These are phyloP conservation scores for Gynandropsis gynandra DNA, from an alignment of 345 rosid species.

Conservation along the genomic window DNA sequence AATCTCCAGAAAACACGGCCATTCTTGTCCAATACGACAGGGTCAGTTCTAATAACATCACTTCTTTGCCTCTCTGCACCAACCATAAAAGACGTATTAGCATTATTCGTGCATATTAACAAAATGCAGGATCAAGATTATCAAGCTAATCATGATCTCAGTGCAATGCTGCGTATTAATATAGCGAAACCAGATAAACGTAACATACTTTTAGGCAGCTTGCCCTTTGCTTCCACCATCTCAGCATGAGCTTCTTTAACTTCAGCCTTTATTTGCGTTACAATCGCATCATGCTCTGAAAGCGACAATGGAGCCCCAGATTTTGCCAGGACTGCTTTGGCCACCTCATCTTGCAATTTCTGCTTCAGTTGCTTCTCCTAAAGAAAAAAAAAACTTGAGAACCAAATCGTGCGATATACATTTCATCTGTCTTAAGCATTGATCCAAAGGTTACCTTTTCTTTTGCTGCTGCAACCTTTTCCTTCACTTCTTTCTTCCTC, in stretches of 20 bases:
- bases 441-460: slow-evolving; percentile 39
- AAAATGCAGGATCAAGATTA: slow-evolving; percentile 9
- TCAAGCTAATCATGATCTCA: too few relatives aligned
- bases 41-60: slow-evolving; percentile 63
- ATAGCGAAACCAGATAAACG: background rate
- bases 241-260: slow-evolving; percentile 43
- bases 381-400: background rate
- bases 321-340: slow-evolving; percentile 42
- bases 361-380: slow-evolving; percentile 56
- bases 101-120: background rate
- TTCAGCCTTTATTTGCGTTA: slow-evolving; percentile 45
- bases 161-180: too few relatives aligned
- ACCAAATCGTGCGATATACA: background rate
- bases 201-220: slow-evolving; percentile 38
- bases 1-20: slow-evolving; percentile 65
- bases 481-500: slow-evolving; percentile 42
- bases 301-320: slow-evolving; percentile 39
- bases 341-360: slow-evolving; percentile 49
- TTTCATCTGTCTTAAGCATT: background rate
- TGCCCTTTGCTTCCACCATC: slow-evolving; percentile 31
- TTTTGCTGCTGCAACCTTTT: slow-evolving; percentile 44
- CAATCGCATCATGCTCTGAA: slow-evolving; percentile 40
- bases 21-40: slow-evolving; percentile 39
- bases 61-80: slow-evolving; percentile 38
- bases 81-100: background rate